Percentiles rank a stretch among this genome's conserved stretches.
phyloP scores from a whole-genome alignment of 2,329 filamentous ascomycete genomes.

The Thielaviopsis populi region DNA sequence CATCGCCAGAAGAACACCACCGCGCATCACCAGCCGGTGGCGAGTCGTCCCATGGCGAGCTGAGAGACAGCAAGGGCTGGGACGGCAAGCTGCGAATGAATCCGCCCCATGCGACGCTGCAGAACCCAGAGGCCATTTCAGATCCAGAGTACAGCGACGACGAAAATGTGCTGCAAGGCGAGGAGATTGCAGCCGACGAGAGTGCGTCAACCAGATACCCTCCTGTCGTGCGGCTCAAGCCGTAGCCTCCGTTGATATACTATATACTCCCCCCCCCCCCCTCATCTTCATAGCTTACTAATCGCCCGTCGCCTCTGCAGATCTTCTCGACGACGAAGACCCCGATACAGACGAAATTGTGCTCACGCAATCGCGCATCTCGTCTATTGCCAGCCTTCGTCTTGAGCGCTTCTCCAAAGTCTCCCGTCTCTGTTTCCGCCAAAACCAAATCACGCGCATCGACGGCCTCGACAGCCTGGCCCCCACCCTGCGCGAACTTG shows the following conservation, averaged over 20 bases:
- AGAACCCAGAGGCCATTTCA: constrained; percentile 67
- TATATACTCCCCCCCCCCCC: too few species aligned
- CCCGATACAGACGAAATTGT: constrained; percentile 62
- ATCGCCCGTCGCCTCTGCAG: constrained; percentile 24
- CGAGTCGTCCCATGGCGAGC: constrained; percentile 27
- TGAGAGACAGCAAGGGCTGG: constrained; percentile 56
- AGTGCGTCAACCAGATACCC: constrained; percentile 31
- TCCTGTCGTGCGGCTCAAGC: neutral
- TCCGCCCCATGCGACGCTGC: constrained; percentile 35
- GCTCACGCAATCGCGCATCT: constrained; percentile 72
- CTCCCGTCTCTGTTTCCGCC: constrained; percentile 70
- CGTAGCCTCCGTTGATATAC: too few species aligned
- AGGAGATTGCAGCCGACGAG: constrained; percentile 70
- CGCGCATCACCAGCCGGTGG: constrained; percentile 21
- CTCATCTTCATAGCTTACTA: neutral
- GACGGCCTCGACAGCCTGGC: constrained; percentile 55
- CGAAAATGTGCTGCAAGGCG: constrained; percentile 51
- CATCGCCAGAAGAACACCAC: constrained; percentile 19
- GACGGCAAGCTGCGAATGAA: constrained; percentile 68
- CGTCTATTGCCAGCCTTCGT: constrained; percentile 60
- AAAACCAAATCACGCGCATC: constrained; percentile 75
- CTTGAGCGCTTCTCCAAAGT: constrained; percentile 71
- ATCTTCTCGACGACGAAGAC: constrained; percentile 46
- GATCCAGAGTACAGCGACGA: constrained; percentile 74
- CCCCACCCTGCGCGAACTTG: constrained; percentile 61